Conservation (phyloP, 2,329 filamentous ascomycete species). For the Aspergillus sp. region DNA sequence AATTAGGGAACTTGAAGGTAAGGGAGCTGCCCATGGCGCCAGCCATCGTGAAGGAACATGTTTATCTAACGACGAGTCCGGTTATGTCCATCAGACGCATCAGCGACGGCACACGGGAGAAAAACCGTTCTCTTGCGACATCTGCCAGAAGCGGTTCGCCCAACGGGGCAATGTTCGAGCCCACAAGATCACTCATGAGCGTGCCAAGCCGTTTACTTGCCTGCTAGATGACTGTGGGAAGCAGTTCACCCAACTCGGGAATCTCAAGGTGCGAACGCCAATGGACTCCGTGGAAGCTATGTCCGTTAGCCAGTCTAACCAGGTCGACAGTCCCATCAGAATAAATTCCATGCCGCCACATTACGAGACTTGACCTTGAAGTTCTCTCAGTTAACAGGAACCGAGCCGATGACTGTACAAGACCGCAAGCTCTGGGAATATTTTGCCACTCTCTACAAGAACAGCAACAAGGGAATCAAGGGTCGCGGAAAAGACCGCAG, state of each 20-base stretch:
- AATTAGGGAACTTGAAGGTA: constrained; percentile 87
- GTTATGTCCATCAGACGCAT: constrained; percentile 62
- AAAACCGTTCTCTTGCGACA: constrained; percentile 75
- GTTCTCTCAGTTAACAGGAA: constrained; percentile 64
- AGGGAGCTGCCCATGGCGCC: constrained; percentile 17
- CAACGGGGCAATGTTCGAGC: constrained; percentile 83
- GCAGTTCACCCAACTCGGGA: constrained; percentile 84
- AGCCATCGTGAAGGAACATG: not conserved
- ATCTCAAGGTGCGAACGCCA: constrained; percentile 69
- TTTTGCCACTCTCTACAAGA: constrained; percentile 87
- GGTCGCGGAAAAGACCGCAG: constrained; percentile 80
- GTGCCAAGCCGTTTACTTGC: constrained; percentile 77
- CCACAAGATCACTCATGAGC: constrained; percentile 77
- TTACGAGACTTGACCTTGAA: constrained; percentile 68
- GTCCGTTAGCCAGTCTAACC: constrained; percentile 5
- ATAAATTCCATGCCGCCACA: constrained; percentile 83
- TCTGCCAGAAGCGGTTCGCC: constrained; percentile 79
- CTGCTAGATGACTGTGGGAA: constrained; percentile 81
- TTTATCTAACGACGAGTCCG: not conserved
- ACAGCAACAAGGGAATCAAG: constrained; percentile 98
- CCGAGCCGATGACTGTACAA: constrained; percentile 62
- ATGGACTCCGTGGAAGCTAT: not conserved
- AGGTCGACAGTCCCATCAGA: constrained; percentile 72
- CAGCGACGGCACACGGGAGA: constrained; percentile 85
- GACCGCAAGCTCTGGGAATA: constrained; percentile 82